These are phyloP conservation scores for Saprolegnia parasitica DNA, from an alignment of 352 stramenopile species.

Conservation along the genomic window DNA sequence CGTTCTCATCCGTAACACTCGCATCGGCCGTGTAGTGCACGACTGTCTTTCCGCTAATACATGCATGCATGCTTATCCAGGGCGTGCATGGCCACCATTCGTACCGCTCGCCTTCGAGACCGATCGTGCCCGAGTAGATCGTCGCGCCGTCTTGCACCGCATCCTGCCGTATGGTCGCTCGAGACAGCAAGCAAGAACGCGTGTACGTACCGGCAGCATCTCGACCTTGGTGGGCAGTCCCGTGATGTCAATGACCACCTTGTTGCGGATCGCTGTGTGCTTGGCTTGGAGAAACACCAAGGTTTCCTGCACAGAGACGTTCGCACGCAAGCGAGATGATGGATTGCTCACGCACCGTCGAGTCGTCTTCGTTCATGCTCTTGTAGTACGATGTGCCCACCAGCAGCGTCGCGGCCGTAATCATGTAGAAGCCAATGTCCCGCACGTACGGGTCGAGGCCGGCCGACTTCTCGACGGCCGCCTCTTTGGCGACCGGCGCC, in stretches of 20 bases:
- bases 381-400: constrained; percentile 19
- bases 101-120: constrained; percentile 9
- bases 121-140: constrained; percentile 9
- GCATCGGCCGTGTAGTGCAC: constrained; percentile 17
- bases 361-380: constrained; percentile 20
- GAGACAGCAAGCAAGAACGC: not conserved
- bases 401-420: constrained; percentile 6
- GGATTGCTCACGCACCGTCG: constrained; percentile 1
- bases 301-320: constrained; percentile 5
- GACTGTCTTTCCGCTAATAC: constrained; percentile 9
- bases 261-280: constrained; percentile 25
- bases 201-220: constrained; percentile 6
- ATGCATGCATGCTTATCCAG: no score
- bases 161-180: not conserved
- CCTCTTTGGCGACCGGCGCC: constrained; percentile 1
- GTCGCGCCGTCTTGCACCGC: constrained; percentile 11
- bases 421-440: constrained; percentile 27
- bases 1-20: constrained; percentile 8
- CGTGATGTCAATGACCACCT: constrained; percentile 27
- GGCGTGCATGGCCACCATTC: not conserved
- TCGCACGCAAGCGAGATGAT: not conserved
- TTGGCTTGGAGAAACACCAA: constrained; percentile 25
- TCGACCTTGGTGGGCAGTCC: constrained; percentile 21
- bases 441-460: constrained; percentile 22
- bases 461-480: constrained; percentile 1